These are phyloP conservation scores for Hypoxylon sp. DNA, from an alignment of 2,329 filamentous ascomycete genomes.

Conservation along the genomic window DNA sequence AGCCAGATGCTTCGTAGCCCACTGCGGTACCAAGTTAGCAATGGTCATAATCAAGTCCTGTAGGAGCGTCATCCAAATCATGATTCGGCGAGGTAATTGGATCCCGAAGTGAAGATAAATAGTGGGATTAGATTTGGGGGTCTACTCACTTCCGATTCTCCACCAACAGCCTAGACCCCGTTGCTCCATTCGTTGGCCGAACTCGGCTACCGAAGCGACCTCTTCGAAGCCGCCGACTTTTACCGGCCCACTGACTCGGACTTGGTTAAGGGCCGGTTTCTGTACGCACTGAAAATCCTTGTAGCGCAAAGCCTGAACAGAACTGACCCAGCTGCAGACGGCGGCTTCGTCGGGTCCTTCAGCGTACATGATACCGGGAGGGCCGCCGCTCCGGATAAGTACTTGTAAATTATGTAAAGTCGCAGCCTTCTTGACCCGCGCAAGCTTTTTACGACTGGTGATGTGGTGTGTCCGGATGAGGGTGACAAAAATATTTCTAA, in stretches of 20 bases:
- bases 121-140: background rate
- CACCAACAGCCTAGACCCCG: conserved; percentile 75
- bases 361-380: conserved; percentile 84
- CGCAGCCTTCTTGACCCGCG: conserved; percentile 72
- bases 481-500: conserved; percentile 59
- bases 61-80: background rate
- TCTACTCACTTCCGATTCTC: conserved; percentile 76
- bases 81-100: background rate
- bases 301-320: conserved; percentile 76
- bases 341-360: conserved; percentile 68
- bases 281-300: conserved; percentile 78
- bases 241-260: background rate
- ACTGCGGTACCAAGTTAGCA: conserved; percentile 13
- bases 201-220: conserved; percentile 74
- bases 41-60: background rate
- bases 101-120: background rate
- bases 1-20: background rate
- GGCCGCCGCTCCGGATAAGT: conserved; percentile 76
- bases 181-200: conserved; percentile 72
- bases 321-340: conserved; percentile 74
- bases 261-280: conserved; percentile 28
- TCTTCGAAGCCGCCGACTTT: conserved; percentile 63
- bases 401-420: conserved; percentile 73
- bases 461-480: conserved; percentile 86
- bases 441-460: conserved; percentile 80